phyloP scores from a whole-genome alignment of 345 rosid genomes.

The Gossypium herbaceum region DNA sequence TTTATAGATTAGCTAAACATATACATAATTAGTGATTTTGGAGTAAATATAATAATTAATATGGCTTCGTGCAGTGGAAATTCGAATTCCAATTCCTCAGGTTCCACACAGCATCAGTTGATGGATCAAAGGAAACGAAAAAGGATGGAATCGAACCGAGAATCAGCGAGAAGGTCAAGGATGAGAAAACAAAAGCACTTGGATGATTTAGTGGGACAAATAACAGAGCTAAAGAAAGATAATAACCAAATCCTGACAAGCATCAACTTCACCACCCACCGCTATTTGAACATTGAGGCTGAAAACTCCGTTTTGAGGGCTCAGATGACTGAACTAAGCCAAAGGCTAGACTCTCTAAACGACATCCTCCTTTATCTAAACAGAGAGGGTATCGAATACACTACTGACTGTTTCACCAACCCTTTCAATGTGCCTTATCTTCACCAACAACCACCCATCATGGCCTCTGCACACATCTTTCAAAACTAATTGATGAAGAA shows the following conservation, averaged over 20 bases:
- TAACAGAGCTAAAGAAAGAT: conserved; percentile 34
- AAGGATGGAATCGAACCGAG: conserved; percentile 69
- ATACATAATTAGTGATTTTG: neutral
- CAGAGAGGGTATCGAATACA: conserved; percentile 9
- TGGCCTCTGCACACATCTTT: conserved; percentile 39
- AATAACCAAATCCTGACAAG: conserved; percentile 38
- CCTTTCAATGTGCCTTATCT: conserved; percentile 28
- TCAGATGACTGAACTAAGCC: conserved; percentile 46
- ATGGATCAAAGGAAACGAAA: conserved; percentile 59
- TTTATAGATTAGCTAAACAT: conserved; percentile 8
- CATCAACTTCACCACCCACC: conserved; percentile 43
- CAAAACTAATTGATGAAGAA: conserved; percentile 22
- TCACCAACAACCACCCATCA: conserved; percentile 33
- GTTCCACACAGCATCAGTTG: conserved; percentile 32
- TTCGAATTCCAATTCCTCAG: conserved; percentile 26
- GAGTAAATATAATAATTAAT: conserved; percentile 17
- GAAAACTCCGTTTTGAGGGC: conserved; percentile 54
- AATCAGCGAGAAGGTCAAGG: conserved; percentile 67
- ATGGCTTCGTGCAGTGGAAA: conserved; percentile 57
- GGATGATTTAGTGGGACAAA: conserved; percentile 42
- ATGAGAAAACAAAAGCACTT: conserved; percentile 62
- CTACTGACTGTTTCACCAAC: conserved; percentile 28
- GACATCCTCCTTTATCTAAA: conserved; percentile 39
- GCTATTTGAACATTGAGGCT: conserved; percentile 38
- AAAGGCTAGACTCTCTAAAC: conserved; percentile 50